Conservation (phyloP, 345 rosid genomes). For the Balakata baccata region DNA sequence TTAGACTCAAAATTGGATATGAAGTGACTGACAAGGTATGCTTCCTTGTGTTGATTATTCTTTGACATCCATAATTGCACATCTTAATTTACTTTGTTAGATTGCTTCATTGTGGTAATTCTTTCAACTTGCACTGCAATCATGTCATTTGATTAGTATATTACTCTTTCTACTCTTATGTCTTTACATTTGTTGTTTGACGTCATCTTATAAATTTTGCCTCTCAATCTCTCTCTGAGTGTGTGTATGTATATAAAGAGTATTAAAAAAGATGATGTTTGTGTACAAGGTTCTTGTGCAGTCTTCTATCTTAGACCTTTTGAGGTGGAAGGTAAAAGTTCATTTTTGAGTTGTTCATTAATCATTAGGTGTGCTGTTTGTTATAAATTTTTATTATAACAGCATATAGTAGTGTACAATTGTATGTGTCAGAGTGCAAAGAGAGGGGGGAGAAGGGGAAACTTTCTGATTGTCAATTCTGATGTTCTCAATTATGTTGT, state of each 20-base stretch:
- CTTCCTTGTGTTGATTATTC: background rate
- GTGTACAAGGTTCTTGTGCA: background rate
- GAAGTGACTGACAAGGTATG: slow-evolving; percentile 72
- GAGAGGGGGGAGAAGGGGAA: background rate
- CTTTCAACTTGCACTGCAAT: background rate
- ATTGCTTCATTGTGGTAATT: background rate
- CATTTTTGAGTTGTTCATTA: background rate
- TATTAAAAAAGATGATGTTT: background rate
- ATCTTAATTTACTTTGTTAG: background rate
- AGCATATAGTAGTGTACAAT: background rate
- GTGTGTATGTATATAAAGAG: background rate
- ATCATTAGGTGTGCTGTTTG: background rate
- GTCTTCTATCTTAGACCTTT: background rate
- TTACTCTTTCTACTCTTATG: background rate
- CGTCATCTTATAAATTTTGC: background rate
- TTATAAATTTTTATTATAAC: background rate
- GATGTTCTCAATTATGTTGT: background rate
- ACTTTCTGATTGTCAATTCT: background rate
- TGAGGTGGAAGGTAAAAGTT: background rate
- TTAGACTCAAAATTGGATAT: slow-evolving; percentile 74
- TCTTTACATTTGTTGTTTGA: background rate
- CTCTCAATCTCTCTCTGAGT: too few relatives aligned
- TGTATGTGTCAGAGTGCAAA: background rate
- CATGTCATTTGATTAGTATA: background rate
- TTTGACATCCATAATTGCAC: background rate